These are phyloP conservation scores for Xerocomellus dryophilus DNA, from an alignment of 768 basidiomycete species.

Conservation along the genomic window DNA sequence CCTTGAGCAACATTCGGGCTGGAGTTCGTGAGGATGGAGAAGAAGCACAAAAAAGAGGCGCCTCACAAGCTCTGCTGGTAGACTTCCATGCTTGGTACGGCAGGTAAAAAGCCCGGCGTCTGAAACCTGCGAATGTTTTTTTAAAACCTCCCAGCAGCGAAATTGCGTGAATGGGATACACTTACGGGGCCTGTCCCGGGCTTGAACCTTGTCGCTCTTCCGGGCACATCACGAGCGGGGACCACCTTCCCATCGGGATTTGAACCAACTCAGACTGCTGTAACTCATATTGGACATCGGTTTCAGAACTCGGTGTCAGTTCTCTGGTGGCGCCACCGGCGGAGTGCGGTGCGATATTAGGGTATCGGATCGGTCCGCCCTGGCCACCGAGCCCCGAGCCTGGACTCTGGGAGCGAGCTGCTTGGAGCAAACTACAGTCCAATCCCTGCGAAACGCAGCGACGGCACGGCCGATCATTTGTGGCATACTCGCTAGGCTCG, in stretches of 20 bases:
- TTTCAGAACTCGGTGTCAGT: not conserved
- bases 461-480: slow-evolving; percentile 18
- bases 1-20: slow-evolving; percentile 11
- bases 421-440: slow-evolving; percentile 14
- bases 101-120: not conserved
- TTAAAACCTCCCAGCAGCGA: not conserved
- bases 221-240: not conserved
- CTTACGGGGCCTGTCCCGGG: slow-evolving; percentile 12
- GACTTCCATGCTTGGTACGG: not conserved
- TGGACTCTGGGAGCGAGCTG: slow-evolving; percentile 24
- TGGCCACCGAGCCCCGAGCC: slow-evolving; percentile 8
- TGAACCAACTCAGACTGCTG: slow-evolving; percentile 7
- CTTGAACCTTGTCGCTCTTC: slow-evolving; percentile 8
- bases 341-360: not conserved
- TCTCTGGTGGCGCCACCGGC: slow-evolving; percentile 8
- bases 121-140: slow-evolving; percentile 6
- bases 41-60: not conserved
- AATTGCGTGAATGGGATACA: not conserved
- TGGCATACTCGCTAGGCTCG: slow-evolving; percentile 14
- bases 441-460: slow-evolving; percentile 17
- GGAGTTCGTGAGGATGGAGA: not conserved
- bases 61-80: slow-evolving; percentile 19
- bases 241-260: slow-evolving; percentile 2
- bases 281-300: not conserved
- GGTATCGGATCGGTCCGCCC: slow-evolving; percentile 6